These are phyloP conservation scores for Juglanconis oblonga DNA, from an alignment of 2,329 filamentous ascomycete genomes.

Conservation along the genomic window DNA sequence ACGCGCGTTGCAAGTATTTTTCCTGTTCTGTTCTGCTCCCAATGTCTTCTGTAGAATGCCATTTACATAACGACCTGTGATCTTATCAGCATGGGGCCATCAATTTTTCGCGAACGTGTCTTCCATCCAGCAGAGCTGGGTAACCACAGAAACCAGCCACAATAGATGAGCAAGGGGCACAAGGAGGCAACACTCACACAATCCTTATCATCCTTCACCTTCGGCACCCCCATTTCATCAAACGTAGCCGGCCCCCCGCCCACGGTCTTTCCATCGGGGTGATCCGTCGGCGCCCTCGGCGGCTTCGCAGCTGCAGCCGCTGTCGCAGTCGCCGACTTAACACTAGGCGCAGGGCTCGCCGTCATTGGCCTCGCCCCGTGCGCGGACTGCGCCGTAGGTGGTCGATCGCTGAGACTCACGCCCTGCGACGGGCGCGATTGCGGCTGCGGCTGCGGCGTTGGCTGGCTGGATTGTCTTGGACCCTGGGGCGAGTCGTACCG, in stretches of 20 bases:
- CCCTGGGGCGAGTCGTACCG: constrained; percentile 3
- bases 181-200: constrained; percentile 63
- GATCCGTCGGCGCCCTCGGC: constrained; percentile 31
- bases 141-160: background rate
- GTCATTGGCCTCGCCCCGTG: constrained; percentile 24
- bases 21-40: background rate
- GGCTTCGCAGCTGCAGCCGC: background rate
- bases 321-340: background rate
- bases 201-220: constrained; percentile 78
- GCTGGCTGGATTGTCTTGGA: constrained; percentile 10
- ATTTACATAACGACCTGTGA: background rate
- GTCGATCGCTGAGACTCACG: constrained; percentile 13
- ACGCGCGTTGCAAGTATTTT: background rate
- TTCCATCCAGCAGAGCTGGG: background rate
- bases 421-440: background rate
- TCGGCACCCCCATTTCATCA: constrained; percentile 95
- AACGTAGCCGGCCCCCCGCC: constrained; percentile 90
- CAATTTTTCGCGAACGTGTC: background rate
- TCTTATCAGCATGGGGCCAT: background rate
- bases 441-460: background rate
- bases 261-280: constrained; percentile 37
- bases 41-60: background rate
- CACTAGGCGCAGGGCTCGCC: constrained; percentile 15
- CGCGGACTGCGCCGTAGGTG: constrained; percentile 33
- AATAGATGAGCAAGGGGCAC: background rate